Conservation (phyloP, 164 flowering plant genomes). For the Nymphaea colorata region DNA sequence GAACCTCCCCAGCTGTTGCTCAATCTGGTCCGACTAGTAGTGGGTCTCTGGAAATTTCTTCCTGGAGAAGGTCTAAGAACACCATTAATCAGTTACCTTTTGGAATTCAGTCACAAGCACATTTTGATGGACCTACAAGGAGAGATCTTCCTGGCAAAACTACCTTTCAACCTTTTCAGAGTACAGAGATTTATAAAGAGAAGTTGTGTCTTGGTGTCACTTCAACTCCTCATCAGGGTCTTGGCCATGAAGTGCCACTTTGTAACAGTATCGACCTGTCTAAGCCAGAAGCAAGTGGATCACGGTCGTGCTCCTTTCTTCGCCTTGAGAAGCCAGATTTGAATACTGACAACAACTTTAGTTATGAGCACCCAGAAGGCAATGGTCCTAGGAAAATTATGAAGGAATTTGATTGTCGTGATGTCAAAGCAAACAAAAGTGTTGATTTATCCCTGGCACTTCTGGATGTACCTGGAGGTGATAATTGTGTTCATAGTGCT, state of each 20-base stretch:
- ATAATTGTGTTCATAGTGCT: constrained; percentile 10
- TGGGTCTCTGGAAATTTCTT: constrained; percentile 15
- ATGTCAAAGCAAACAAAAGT: constrained; percentile 26
- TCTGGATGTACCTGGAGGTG: constrained; percentile 17
- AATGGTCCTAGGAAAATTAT: constrained; percentile 10
- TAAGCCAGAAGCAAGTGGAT: constrained; percentile 13
- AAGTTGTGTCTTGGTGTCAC: constrained; percentile 6
- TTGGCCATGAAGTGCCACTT: constrained; percentile 9
- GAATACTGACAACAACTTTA: constrained; percentile 4
- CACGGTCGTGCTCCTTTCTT: not conserved
- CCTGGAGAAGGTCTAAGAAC: constrained; percentile 16
- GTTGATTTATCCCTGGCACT: constrained; percentile 23
- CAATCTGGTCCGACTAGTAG: constrained; percentile 10
- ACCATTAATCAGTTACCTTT: constrained; percentile 9
- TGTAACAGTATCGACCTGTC: constrained; percentile 13
- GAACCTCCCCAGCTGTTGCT: constrained; percentile 8
- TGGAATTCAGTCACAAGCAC: constrained; percentile 16
- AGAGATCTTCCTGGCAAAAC: constrained; percentile 2
- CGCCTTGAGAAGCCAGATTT: constrained; percentile 11
- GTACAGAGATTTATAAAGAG: constrained; percentile 8
- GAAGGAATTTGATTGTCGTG: constrained; percentile 19
- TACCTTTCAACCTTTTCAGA: constrained; percentile 8
- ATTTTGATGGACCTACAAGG: constrained; percentile 5
- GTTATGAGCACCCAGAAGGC: constrained; percentile 15
- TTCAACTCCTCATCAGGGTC: constrained; percentile 11